Evolutionary conservation across 2,329 filamentous ascomycete genomes (phyloP).

Genomic region (Cercospora brassicicola): DNA sequence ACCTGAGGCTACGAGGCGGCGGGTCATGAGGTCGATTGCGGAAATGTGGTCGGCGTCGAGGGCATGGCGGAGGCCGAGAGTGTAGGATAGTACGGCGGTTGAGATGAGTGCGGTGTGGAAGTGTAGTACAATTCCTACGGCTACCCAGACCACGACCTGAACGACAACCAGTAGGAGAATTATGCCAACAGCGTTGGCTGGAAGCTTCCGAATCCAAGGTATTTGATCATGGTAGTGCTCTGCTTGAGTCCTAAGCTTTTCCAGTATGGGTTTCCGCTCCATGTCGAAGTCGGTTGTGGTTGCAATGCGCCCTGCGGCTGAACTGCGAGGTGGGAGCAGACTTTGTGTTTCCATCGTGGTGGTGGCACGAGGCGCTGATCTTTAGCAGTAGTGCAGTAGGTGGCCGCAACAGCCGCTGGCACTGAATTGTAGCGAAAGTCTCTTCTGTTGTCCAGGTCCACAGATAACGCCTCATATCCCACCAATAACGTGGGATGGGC

Average conservation of each 20-base stretch:
- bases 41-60: conserved; percentile 93
- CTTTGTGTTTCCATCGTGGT: conserved; percentile 2
- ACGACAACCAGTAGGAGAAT: conserved; percentile 55
- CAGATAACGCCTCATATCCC: conserved; percentile 1
- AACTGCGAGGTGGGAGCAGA: neutral
- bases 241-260: conserved; percentile 28
- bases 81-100: conserved; percentile 81
- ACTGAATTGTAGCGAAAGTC: neutral
- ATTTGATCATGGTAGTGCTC: conserved; percentile 51
- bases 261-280: conserved; percentile 16
- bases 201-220: conserved; percentile 58
- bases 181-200: conserved; percentile 58
- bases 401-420: neutral
- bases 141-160: conserved; percentile 60
- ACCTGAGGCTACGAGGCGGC: conserved; percentile 79
- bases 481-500: conserved; percentile 7
- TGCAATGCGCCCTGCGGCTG: neutral
- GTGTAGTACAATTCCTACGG: conserved; percentile 56
- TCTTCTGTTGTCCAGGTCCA: neutral
- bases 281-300: conserved; percentile 16
- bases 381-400: neutral
- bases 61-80: conserved; percentile 87
- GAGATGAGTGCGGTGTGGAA: conserved; percentile 62
- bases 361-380: neutral
- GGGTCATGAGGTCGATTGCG: conserved; percentile 93